phyloP scores from a whole-genome alignment of 169 alveolate species.

The Cryptosporidium meleagridis region DNA sequence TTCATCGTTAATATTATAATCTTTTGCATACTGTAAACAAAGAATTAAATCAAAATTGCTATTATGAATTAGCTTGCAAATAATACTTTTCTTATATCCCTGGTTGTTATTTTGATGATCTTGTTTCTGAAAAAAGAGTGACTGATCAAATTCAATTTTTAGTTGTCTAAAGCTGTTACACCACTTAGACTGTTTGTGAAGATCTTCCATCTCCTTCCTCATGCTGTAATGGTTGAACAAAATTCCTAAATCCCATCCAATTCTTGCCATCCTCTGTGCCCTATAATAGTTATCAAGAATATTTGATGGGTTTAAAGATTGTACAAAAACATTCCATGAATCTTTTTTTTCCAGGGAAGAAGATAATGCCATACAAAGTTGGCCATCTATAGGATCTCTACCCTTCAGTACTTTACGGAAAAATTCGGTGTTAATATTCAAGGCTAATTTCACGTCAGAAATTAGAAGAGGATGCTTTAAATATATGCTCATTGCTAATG shows the following conservation, averaged over 20 bases:
- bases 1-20: constrained; percentile 60
- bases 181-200: constrained; percentile 69
- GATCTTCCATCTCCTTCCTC: constrained; percentile 74
- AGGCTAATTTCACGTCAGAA: background rate
- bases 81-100: constrained; percentile 38
- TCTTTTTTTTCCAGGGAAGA: constrained; percentile 56
- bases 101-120: constrained; percentile 24
- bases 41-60: constrained; percentile 29
- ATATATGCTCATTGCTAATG: constrained; percentile 46
- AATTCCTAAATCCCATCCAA: constrained; percentile 75
- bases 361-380: constrained; percentile 61
- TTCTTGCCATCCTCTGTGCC: constrained; percentile 74
- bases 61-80: constrained; percentile 11
- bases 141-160: constrained; percentile 42
- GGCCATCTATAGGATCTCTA: constrained; percentile 74
- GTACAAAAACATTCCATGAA: constrained; percentile 72
- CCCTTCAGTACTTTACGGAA: constrained; percentile 70
- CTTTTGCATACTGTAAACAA: constrained; percentile 62
- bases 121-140: constrained; percentile 71
- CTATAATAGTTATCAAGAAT: constrained; percentile 65
- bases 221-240: constrained; percentile 62
- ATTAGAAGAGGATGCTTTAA: constrained; percentile 41
- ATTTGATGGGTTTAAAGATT: constrained; percentile 63
- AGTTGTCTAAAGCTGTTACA: constrained; percentile 36
- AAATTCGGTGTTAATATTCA: constrained; percentile 38